Evolutionary conservation across 2,329 filamentous ascomycete species (phyloP), one percentile per base, ranked within the genome.

Genomic region (Ophiocordyceps unilateralis): DNA sequence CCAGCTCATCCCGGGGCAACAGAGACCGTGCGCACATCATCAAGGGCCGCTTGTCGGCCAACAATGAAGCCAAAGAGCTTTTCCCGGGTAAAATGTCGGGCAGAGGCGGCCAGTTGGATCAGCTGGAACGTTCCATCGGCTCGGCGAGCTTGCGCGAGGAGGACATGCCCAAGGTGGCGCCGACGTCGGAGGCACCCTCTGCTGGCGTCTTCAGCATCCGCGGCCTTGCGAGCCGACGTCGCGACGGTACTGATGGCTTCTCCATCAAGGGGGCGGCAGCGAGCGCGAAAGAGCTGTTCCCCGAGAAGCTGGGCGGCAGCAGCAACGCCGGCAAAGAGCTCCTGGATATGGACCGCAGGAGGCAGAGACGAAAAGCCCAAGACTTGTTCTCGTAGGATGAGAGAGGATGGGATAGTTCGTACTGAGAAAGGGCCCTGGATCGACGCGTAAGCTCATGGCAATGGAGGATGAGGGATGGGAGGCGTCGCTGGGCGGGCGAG

Each of bases 281-380:
- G 2, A 61, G 65, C 61, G 51, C 66, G 53, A 78, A 74, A 49
- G 82, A 87, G 57, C 58, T 87, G 19, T 86, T 86, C 51, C 81
- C 81, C 0, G 68, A 68, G 15, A 81, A 76, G 49, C 72, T 76
- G 39, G 66, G 65, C 22, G 49, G 48, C n/a, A 48, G 42, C 37
- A 83, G 9, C 32, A 36, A 84, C 53, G 61, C 70, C 2, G 76
- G 74, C 41, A 85, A 83, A 58, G 82, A 87, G 55, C 58, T 85
- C 15, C 83, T 86, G 52, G 46, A 76, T 65, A 48, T 53, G 76
- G 22, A 49, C 21, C 50, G 53, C 41, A 42, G 57, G 49, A 49
- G 83, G 81, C 57, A 59, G 47, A 72, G 83, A 49, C 74, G 80
- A 51, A 77, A 68, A 54, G 83, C 83, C 0, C 79, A 84, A 51